Evolutionary conservation across 352 stramenopile species (phyloP).

Genomic region (Phytopythium vexans): DNA sequence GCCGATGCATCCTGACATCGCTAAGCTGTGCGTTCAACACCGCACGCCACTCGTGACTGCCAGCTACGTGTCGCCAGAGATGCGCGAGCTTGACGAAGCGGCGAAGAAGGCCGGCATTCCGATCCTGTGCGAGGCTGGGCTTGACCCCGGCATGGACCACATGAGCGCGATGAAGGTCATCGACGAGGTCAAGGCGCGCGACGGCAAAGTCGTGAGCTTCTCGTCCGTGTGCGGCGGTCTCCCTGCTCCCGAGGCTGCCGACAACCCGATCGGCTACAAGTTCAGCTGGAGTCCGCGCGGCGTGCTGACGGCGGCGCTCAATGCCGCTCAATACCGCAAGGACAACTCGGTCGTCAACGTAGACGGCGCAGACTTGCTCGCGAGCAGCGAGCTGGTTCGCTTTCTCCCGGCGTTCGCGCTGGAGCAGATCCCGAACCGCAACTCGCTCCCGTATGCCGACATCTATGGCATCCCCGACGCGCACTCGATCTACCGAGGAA

Average conservation of each 20-base stretch:
- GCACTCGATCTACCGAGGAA: conserved; percentile 92
- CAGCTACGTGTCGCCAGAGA: conserved; percentile 94
- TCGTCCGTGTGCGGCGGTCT: conserved; percentile 94
- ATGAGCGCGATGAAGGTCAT: conserved; percentile 98
- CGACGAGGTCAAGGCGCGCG: conserved; percentile 90
- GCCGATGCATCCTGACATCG: conserved; percentile 91
- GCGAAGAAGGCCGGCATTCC: conserved; percentile 79
- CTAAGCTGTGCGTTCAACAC: conserved; percentile 85
- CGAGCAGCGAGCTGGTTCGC: conserved; percentile 76
- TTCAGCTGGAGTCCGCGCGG: conserved; percentile 96
- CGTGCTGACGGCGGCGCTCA: conserved; percentile 92
- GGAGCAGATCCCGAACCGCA: conserved; percentile 94
- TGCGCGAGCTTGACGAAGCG: conserved; percentile 79
- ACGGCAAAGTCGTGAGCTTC: conserved; percentile 90
- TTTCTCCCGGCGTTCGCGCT: conserved; percentile 91
- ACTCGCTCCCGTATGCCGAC: conserved; percentile 91
- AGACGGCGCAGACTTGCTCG: conserved; percentile 83
- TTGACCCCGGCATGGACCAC: conserved; percentile 97
- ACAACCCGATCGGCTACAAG: conserved; percentile 97
- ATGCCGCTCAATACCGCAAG: conserved; percentile 87
- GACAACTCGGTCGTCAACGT: conserved; percentile 85
- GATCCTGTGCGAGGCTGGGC: conserved; percentile 94
- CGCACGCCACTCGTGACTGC: conserved; percentile 91
- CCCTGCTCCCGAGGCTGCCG: conserved; percentile 90
- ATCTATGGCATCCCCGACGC: conserved; percentile 94